A percentile compares a stretch with the other conserved stretches of the same genome.
phyloP scores from a whole-genome alignment of 2,329 filamentous ascomycete species.

The Verticillium alfalfae region DNA sequence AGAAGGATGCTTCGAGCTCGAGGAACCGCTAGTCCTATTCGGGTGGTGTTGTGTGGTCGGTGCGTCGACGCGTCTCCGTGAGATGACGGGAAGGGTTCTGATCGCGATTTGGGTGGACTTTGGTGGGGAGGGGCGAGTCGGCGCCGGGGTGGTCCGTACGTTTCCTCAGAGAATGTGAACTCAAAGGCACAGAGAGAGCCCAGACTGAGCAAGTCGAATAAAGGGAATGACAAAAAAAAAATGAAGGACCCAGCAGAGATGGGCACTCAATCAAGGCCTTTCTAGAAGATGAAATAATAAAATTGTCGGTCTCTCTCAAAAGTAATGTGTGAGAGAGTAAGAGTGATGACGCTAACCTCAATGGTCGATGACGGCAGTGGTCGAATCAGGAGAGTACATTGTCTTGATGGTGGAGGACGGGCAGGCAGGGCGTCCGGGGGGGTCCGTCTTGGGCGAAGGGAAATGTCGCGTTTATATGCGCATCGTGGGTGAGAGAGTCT shows the following conservation, averaged over 20 bases:
- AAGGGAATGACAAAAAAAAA: neutral
- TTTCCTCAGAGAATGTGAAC: neutral
- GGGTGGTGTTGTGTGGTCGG: neutral
- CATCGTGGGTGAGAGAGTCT: constrained; percentile 18
- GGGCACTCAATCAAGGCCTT: neutral
- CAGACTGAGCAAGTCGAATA: neutral
- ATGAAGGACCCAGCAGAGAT: neutral
- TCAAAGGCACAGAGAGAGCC: neutral
- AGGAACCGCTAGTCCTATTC: neutral
- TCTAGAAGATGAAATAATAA: neutral
- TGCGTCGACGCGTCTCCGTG: neutral
- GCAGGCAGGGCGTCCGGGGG: neutral
- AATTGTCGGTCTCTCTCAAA: neutral
- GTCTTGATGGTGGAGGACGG: neutral
- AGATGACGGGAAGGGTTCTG: neutral
- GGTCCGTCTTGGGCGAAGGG: constrained; percentile 1
- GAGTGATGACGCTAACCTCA: neutral
- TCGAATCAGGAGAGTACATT: neutral
- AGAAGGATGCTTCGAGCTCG: neutral
- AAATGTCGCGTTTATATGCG: constrained; percentile 40
- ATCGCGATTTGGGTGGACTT: neutral
- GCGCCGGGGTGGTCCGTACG: neutral
- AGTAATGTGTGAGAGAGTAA: no score
- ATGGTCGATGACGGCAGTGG: neutral
- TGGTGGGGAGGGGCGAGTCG: neutral